phyloP scores from a whole-genome alignment of 495 filamentous ascomycete genomes.

The Aspergillus mulundensis region DNA sequence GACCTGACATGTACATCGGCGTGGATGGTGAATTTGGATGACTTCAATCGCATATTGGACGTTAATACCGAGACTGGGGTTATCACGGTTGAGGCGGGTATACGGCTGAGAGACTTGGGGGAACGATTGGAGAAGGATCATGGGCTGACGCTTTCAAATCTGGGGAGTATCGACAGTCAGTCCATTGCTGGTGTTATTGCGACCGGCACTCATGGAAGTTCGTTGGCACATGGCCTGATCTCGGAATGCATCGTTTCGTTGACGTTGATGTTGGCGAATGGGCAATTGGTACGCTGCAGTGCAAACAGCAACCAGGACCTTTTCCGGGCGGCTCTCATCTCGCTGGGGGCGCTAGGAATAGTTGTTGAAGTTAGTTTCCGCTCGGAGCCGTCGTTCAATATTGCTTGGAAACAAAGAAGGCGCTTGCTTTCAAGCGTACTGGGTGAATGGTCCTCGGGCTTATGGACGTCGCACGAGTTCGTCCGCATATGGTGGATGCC shows the following conservation, averaged over 20 bases:
- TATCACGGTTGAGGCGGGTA: slow-evolving; percentile 80
- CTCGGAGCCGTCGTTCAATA: slow-evolving; percentile 69
- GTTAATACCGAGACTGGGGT: slow-evolving; percentile 59
- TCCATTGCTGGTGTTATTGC: slow-evolving; percentile 89
- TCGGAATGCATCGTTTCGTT: slow-evolving; percentile 69
- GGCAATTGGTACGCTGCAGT: slow-evolving; percentile 70
- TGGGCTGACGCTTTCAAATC: slow-evolving; percentile 77
- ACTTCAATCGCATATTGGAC: slow-evolving; percentile 66
- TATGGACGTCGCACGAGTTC: slow-evolving; percentile 86
- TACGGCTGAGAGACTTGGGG: slow-evolving; percentile 69
- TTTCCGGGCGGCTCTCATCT: slow-evolving; percentile 84
- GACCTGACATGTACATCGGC: slow-evolving; percentile 89
- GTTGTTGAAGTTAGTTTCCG: slow-evolving; percentile 83
- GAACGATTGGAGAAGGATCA: slow-evolving; percentile 61
- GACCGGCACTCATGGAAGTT: slow-evolving; percentile 90
- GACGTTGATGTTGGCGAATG: slow-evolving; percentile 79
- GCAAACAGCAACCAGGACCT: slow-evolving; percentile 65
- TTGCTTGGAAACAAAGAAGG: slow-evolving; percentile 82
- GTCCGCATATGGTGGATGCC: slow-evolving; percentile 97
- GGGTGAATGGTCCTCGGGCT: slow-evolving; percentile 61
- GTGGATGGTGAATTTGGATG: slow-evolving; percentile 92
- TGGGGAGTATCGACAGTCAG: slow-evolving; percentile 93
- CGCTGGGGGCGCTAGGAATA: slow-evolving; percentile 85
- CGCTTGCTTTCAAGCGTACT: slow-evolving; percentile 64
- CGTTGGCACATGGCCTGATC: slow-evolving; percentile 75